These are phyloP conservation scores for Yamadazyma akitaensis DNA, from an alignment of 805 yeast species.

Conservation along the genomic window DNA sequence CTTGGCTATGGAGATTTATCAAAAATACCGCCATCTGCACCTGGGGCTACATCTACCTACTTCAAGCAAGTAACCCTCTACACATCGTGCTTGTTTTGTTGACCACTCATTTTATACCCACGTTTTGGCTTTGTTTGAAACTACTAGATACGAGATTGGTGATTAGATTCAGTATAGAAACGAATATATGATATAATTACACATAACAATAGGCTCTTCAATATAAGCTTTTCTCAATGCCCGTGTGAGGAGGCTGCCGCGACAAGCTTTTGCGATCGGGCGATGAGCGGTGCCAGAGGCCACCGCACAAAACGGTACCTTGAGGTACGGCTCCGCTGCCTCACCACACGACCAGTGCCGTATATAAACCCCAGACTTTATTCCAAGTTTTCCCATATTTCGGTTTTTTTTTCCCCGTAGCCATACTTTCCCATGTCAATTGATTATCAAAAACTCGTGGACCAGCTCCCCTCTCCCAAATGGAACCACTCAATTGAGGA, in stretches of 20 bases:
- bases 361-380: background rate
- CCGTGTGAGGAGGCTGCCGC: no score
- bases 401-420: no score
- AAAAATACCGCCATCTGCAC: background rate
- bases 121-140: background rate
- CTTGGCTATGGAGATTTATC: background rate
- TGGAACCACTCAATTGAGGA: constrained; percentile 62
- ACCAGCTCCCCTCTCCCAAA: constrained; percentile 27
- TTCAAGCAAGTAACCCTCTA: background rate
- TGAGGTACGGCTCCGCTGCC: no score
- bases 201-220: no score
- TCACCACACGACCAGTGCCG: background rate
- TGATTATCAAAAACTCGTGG: constrained; percentile 3
- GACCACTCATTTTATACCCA: background rate
- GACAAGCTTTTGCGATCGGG: no score
- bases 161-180: background rate
- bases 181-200: no score
- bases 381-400: background rate
- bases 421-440: background rate
- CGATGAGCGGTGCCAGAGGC: no score
- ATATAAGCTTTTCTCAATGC: no score
- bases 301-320: no score
- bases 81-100: background rate
- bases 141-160: background rate
- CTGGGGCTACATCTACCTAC: background rate